phyloP scores from a whole-genome alignment of 768 basidiomycete species.

The Gyrodon lividus region DNA sequence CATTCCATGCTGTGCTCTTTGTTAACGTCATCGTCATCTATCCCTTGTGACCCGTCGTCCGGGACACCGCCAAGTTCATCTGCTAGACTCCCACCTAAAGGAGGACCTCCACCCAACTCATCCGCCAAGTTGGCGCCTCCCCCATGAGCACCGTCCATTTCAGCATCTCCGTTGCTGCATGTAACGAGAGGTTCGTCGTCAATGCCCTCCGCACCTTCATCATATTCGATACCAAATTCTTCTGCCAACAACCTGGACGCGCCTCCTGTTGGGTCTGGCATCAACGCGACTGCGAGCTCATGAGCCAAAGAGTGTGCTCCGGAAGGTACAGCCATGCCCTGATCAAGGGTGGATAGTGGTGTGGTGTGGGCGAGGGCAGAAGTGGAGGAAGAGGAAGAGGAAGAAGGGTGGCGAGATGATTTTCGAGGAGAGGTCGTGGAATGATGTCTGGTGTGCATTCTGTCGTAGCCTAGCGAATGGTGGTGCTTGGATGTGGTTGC shows the following conservation, averaged over 20 bases:
- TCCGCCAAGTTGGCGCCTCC: conserved; percentile 42
- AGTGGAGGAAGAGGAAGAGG: conserved; percentile 22
- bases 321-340: conserved; percentile 28
- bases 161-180: conserved; percentile 26
- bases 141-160: conserved; percentile 32
- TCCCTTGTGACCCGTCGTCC: conserved; percentile 17
- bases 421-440: conserved; percentile 28
- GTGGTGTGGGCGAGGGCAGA: conserved; percentile 20
- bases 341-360: conserved; percentile 34
- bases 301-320: conserved; percentile 72
- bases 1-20: conserved; percentile 10
- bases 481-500: not conserved
- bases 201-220: conserved; percentile 82
- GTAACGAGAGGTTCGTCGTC: conserved; percentile 37
- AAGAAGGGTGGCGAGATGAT: conserved; percentile 30
- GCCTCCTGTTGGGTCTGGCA: conserved; percentile 80
- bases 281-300: conserved; percentile 81
- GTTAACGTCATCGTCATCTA: conserved; percentile 12
- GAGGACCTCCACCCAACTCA: conserved; percentile 32
- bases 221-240: conserved; percentile 88
- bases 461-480: not conserved
- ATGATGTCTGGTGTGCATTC: conserved; percentile 28
- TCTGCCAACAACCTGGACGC: conserved; percentile 74
- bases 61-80: conserved; percentile 22
- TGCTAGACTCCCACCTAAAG: conserved; percentile 19